Base-by-base conservation (phyloP, 108 stramenopile genomes). In the Nitzschia sp. region DNA sequence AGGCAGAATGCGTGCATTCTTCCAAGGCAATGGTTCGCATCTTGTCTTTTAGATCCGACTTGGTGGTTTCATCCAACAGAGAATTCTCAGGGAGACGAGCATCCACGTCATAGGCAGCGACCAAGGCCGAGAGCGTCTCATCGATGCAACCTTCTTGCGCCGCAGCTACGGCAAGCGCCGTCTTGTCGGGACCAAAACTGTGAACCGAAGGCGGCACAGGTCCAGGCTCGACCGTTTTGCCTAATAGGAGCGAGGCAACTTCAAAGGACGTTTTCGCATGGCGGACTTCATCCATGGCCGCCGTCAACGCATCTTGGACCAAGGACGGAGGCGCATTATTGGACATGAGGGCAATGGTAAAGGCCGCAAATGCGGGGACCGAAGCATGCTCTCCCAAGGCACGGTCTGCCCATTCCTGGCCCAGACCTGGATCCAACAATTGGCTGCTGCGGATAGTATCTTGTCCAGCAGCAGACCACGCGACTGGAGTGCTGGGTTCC, bases 281-380 rank as follows among this genome's bases (percentile, higher is more conserved):
- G 26, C 79, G 78, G 13, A 82, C 71, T 75, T 85, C 84, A 71
- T 85, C 84, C 51, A 78, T 24, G 21, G 75, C 84, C 2, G 84
- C 84, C 60, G 49, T 61, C 0, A 85, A 63, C 24, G 84, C 70
- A 66, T 80, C 84, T 30, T 80, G 46, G 0, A 86, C 71, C 71
- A 86, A 77, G 21, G 60, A 46, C 9, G 79, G 76, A 5, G 82
- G 80, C 38, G 85, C 82, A 32, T 69, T 57, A 49, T 83, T 86
- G 54, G 85, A 74, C 85, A 86, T 86, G 19, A 86, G 74, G 0
- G 84, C 79, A 65, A 85, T 85, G 21, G 79, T 58, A 77, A 82
- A 85, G 21, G 81, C 84, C 23, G 84, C 72, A 54, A 85, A 85
- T 15, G 84, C 82, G 28, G 84, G 77, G 33, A 85, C 74, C 17